Evolutionary conservation across 2,329 filamentous ascomycete genomes (phyloP), one percentile per base, ranked within the genome.

Genomic region (Ilyonectria mors-panacis): DNA sequence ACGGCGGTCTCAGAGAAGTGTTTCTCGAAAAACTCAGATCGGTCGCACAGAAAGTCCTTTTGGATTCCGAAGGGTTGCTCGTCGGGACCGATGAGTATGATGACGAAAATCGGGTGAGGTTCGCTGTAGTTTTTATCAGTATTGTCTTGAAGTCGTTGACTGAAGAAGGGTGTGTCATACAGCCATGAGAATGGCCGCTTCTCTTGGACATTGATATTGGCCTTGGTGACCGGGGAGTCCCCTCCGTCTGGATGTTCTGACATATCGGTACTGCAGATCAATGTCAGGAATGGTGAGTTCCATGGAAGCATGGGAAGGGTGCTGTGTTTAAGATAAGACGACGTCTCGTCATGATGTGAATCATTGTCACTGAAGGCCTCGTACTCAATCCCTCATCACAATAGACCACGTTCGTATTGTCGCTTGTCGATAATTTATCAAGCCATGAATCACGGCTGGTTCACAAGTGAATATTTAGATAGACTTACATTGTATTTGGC

Each of bases 21-120:
- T 2, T 81, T 75, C 6, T 79, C 79, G 71, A 87, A 90, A 72
- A 82, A 84, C 2, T 79, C 73, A 9, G 86, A 89, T 68, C 85
- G 85, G 33, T 84, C 80, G 67, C 85, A 87, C 26, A 90, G 79
- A 62, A 89, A 88, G 74, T 90, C 85, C 66, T 87, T 88, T 67
- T 89, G 88, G 13, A 90, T 83, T 12, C 85, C 87, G 70, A 89
- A 90, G 0, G 87, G 87, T 15, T 77, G 77, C 72, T 88, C 84
- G 0, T 87, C 81, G 3, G 81, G 78, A 0, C 88, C 88, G 30
- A 89, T 84, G 1, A 89, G 76, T 51, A 88, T 77, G 19, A 89
- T 85, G 48, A 87, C 85, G 69, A 89, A 89, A 9, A 83, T 81
- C 0, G 87, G 83, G 70, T 90, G 88, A 1, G 87, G 85, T 53